phyloP scores from a whole-genome alignment of 805 yeast genomes.

The Ogataea minuta region DNA sequence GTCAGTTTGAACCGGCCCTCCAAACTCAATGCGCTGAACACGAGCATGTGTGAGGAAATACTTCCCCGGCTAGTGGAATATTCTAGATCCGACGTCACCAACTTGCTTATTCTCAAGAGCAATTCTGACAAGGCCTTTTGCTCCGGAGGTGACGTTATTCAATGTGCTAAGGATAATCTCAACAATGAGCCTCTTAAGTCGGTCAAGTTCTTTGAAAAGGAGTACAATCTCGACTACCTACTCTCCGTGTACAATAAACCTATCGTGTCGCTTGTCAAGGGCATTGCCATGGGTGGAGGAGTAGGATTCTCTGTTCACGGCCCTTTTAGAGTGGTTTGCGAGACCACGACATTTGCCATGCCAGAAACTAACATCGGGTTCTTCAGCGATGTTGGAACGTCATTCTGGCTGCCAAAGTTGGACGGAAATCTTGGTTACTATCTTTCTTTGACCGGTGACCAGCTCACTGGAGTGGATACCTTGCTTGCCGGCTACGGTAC shows the following conservation, averaged over 20 bases:
- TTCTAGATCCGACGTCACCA: conserved; percentile 62
- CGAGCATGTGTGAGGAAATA: conserved; percentile 70
- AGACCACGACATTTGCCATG: conserved; percentile 90
- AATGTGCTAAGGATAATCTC: conserved; percentile 62
- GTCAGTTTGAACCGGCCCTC: conserved; percentile 74
- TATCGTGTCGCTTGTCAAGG: conserved; percentile 79
- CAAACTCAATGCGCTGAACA: conserved; percentile 82
- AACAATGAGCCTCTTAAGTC: conserved; percentile 47
- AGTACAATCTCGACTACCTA: conserved; percentile 77
- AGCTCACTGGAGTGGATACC: conserved; percentile 75
- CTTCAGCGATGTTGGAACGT: conserved; percentile 93
- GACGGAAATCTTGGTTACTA: conserved; percentile 84
- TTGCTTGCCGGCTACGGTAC: conserved; percentile 84
- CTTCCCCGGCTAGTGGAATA: conserved; percentile 74
- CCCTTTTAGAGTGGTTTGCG: conserved; percentile 92
- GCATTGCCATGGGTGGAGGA: conserved; percentile 98
- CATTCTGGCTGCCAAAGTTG: conserved; percentile 81
- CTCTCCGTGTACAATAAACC: conserved; percentile 87
- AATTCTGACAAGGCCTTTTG: conserved; percentile 72
- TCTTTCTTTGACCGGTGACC: conserved; percentile 82
- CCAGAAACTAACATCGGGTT: conserved; percentile 97
- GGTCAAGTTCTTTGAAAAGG: conserved; percentile 67
- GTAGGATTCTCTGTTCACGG: conserved; percentile 89
- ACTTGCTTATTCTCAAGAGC: conserved; percentile 67
- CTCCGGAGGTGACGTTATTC: conserved; percentile 95